Percentiles rank a stretch among this genome's conserved stretches.
Evolutionary conservation across 2,329 filamentous ascomycete species (phyloP).

Genomic region (Aspergillus aculeatinus): DNA sequence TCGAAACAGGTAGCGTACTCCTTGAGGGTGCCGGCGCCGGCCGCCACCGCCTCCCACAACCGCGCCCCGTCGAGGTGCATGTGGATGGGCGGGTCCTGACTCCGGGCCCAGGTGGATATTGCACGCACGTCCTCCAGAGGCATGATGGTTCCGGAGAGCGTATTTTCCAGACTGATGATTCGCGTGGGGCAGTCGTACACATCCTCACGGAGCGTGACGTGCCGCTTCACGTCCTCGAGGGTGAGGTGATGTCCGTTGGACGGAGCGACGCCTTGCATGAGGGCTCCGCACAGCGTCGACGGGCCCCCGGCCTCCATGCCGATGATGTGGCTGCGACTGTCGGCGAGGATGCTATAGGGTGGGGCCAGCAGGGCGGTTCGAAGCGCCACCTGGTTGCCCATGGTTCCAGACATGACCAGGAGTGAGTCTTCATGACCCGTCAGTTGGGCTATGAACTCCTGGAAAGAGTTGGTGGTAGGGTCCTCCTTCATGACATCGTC

Average conservation of each 20-base stretch:
- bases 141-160: slow-evolving; percentile 70
- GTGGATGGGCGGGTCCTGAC: slow-evolving; percentile 53
- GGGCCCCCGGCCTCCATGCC: slow-evolving; percentile 20
- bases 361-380: slow-evolving; percentile 14
- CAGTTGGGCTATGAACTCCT: slow-evolving; percentile 17
- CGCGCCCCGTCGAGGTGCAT: slow-evolving; percentile 74
- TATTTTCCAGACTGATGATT: slow-evolving; percentile 77
- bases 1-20: slow-evolving; percentile 68
- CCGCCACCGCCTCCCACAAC: slow-evolving; percentile 71
- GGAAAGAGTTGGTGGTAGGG: slow-evolving; percentile 15
- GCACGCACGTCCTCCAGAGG: slow-evolving; percentile 65
- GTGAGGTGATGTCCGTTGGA: slow-evolving; percentile 15
- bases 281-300: slow-evolving; percentile 12
- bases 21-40: slow-evolving; percentile 60
- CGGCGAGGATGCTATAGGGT: slow-evolving; percentile 19
- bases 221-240: slow-evolving; percentile 10
- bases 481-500: slow-evolving; percentile 25
- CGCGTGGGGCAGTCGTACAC: slow-evolving; percentile 72
- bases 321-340: slow-evolving; percentile 18
- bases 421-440: slow-evolving; percentile 19
- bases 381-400: slow-evolving; percentile 25
- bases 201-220: slow-evolving; percentile 51
- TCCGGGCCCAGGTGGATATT: slow-evolving; percentile 64
- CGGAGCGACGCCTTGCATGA: slow-evolving; percentile 1
- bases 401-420: slow-evolving; percentile 24